Evolutionary conservation across 495 filamentous ascomycete species (phyloP), one percentile per base, ranked within the genome.

Genomic region (Lophium mytilinum): DNA sequence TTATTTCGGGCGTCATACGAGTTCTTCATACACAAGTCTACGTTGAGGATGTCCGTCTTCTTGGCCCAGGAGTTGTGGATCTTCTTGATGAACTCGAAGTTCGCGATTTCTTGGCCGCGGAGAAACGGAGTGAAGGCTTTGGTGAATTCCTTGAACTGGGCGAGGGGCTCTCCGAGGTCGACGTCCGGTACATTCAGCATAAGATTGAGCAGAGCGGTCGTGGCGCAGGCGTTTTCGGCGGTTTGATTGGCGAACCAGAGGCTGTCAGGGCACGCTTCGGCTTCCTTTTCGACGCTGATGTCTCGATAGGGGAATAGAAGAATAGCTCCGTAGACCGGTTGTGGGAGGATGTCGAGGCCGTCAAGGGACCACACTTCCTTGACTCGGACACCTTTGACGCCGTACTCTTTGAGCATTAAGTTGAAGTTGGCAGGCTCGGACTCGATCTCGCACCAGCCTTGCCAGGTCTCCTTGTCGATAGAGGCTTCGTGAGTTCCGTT

Each of bases 181-280:
- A 90, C 71, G 41, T 71, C 68, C 39, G 77, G 72, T 18, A 85
- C 76, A 65, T 96, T 98, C 78, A 94, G 91, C 63, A 96, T 76
- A 52, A 95, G 93, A 53, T 96, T 96, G 21, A 96, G 72, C 49
- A 96, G 70, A 3, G 93, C 92, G 17, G 95, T 81, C 30, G 88
- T 91, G 14, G 89, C 92, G 70, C 93, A 98, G 12, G 88, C 83
- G 72, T 93, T 93, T 30, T 79, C 75, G 3, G 82, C 82, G 0
- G 88, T 89, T 73, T 97, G 93, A 63, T 96, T 96, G 12, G 90
- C 90, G 71, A 96, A 96, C 93, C 93, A 98, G 33, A 96, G 70
- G 6, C 83, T 75, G 15, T 83, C 73, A 0, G 87, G 85, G 57
- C 84, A 87, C 40, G 65, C 76, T 10, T 74, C 68, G 61, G 81